Conservation (phyloP, 805 yeast species). For the Komagataella kurtzmanii region DNA sequence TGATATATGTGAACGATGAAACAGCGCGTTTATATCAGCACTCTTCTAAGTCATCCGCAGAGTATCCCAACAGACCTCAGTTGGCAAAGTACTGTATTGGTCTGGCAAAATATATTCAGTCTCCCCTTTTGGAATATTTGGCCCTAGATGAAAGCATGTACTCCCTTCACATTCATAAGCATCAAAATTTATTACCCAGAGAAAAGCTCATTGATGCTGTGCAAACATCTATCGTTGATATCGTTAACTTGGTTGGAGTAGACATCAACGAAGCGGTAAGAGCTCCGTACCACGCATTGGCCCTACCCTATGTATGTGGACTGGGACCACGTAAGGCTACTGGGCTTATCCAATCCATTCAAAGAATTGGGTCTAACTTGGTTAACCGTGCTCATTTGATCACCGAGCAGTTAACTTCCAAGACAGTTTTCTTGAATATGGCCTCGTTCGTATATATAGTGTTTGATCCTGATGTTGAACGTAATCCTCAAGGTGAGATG, state of each 20-base stretch:
- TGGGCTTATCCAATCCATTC: constrained; percentile 73
- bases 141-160: constrained; percentile 64
- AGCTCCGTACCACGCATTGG: constrained; percentile 55
- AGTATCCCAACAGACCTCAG: constrained; percentile 75
- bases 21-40: constrained; percentile 82
- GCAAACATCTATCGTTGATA: constrained; percentile 79
- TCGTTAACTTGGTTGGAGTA: constrained; percentile 82
- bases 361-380: constrained; percentile 49
- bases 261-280: constrained; percentile 85
- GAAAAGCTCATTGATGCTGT: constrained; percentile 54
- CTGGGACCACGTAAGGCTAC: constrained; percentile 92
- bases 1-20: constrained; percentile 84
- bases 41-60: constrained; percentile 60
- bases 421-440: constrained; percentile 79
- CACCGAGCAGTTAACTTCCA: constrained; percentile 65
- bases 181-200: constrained; percentile 57
- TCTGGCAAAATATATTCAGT: constrained; percentile 82
- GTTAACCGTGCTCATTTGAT: constrained; percentile 69
- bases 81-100: constrained; percentile 78
- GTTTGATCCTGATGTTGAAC: constrained; percentile 34
- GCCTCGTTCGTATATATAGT: constrained; percentile 82
- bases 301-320: constrained; percentile 75
- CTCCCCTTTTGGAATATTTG: constrained; percentile 85
- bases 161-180: constrained; percentile 48
- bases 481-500: constrained; percentile 45